Conservation (phyloP, 768 basidiomycete species). For the Multifurca ochricompacta region DNA sequence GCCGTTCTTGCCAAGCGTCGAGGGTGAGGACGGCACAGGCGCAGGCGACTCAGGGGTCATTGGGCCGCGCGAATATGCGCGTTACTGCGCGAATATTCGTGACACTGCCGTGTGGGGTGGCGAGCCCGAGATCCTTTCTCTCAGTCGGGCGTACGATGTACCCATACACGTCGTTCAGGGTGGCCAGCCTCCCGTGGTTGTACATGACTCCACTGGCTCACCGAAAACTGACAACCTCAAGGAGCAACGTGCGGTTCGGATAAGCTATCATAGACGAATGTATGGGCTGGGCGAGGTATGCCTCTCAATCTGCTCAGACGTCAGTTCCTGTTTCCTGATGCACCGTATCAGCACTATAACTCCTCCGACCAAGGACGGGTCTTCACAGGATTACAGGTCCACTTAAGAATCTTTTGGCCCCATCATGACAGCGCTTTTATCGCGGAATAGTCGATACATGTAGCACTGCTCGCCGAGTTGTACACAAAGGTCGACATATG, state of each 20-base stretch:
- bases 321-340: neutral
- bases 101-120: constrained; percentile 94
- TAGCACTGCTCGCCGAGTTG: neutral
- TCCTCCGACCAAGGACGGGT: constrained; percentile 56
- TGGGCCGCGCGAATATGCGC: constrained; percentile 51
- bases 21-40: constrained; percentile 61
- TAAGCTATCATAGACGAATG: constrained; percentile 91
- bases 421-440: neutral
- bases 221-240: constrained; percentile 29
- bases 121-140: constrained; percentile 91
- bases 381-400: constrained; percentile 16
- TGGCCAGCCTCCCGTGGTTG: constrained; percentile 73
- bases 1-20: constrained; percentile 78
- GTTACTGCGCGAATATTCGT: constrained; percentile 72
- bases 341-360: constrained; percentile 67
- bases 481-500: neutral
- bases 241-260: constrained; percentile 41
- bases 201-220: constrained; percentile 53
- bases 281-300: constrained; percentile 94
- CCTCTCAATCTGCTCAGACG: constrained; percentile 2
- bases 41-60: constrained; percentile 65
- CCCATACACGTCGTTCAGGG: constrained; percentile 91
- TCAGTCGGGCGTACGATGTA: constrained; percentile 70
- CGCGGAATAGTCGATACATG: constrained; percentile 1
- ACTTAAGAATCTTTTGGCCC: constrained; percentile 9